phyloP scores from a whole-genome alignment of 441 rosid species.

The Eruca vesicaria region DNA sequence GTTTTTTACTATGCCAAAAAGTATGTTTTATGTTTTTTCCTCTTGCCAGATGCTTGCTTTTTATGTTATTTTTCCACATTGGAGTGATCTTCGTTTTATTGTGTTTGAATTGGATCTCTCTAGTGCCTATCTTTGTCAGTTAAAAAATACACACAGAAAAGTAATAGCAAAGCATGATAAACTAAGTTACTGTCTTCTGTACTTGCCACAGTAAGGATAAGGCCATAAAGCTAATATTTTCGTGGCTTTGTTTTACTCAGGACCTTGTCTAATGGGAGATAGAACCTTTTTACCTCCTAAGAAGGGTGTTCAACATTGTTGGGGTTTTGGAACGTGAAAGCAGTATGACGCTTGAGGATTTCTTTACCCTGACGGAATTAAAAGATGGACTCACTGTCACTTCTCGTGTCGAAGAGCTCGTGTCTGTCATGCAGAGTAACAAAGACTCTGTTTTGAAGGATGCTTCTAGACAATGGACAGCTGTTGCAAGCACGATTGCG shows the following conservation, averaged over 20 bases:
- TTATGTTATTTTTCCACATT: neutral
- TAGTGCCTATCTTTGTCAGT: neutral
- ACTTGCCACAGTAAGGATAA: slow-evolving; percentile 17
- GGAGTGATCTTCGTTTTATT: neutral
- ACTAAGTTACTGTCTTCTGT: neutral
- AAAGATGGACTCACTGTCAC: slow-evolving; percentile 85
- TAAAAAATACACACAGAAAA: neutral
- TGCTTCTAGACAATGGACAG: slow-evolving; percentile 87
- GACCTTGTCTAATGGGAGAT: slow-evolving; percentile 39
- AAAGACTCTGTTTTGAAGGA: slow-evolving; percentile 65
- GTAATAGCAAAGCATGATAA: neutral
- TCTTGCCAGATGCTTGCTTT: neutral
- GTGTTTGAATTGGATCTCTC: neutral
- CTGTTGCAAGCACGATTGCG: slow-evolving; percentile 82
- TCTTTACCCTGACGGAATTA: slow-evolving; percentile 86
- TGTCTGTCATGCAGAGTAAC: slow-evolving; percentile 72
- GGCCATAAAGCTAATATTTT: slow-evolving; percentile 1
- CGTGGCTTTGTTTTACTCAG: slow-evolving; percentile 22
- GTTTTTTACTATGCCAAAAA: too few relatives aligned
- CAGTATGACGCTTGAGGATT: slow-evolving; percentile 91
- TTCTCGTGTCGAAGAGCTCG: slow-evolving; percentile 80
- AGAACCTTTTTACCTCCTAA: slow-evolving; percentile 23
- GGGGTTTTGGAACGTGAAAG: slow-evolving; percentile 54
- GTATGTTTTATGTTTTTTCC: neutral
- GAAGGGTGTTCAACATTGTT: slow-evolving; percentile 34